Percentiles rank a stretch among this genome's conserved stretches.
phyloP scores from a whole-genome alignment of 2,329 filamentous ascomycete species.

The Ilyonectria sp. region DNA sequence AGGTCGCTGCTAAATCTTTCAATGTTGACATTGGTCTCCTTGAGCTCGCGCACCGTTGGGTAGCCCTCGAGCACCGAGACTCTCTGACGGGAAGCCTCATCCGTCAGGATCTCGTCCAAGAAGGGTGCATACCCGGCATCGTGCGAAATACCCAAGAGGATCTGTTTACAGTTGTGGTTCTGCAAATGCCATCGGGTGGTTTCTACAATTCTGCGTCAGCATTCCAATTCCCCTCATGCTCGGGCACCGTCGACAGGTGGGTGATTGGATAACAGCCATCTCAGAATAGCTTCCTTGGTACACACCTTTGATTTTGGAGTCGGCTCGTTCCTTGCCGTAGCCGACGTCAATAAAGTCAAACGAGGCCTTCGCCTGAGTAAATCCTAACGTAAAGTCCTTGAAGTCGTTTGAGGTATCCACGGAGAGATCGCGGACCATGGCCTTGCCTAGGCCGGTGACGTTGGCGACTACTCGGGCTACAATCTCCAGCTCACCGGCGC shows the following conservation, averaged over 20 bases:
- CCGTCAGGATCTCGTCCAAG: slow-evolving; percentile 67
- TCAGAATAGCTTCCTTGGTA: neutral
- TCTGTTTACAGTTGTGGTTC: slow-evolving; percentile 74
- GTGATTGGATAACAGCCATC: neutral
- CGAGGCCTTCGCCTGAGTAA: slow-evolving; percentile 70
- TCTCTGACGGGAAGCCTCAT: slow-evolving; percentile 59
- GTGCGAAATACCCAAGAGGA: slow-evolving; percentile 74
- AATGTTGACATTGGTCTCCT: slow-evolving; percentile 62
- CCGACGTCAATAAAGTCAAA: slow-evolving; percentile 78
- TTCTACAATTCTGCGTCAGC: slow-evolving; percentile 55
- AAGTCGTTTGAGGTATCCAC: slow-evolving; percentile 62
- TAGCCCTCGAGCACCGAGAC: slow-evolving; percentile 70
- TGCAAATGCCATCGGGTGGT: slow-evolving; percentile 69
- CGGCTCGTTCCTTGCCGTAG: slow-evolving; percentile 70
- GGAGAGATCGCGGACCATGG: slow-evolving; percentile 64
- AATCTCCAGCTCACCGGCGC: slow-evolving; percentile 65
- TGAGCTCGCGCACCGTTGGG: slow-evolving; percentile 66
- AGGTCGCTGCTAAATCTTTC: slow-evolving; percentile 62
- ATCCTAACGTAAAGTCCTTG: slow-evolving; percentile 71
- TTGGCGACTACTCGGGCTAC: slow-evolving; percentile 72
- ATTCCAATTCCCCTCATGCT: neutral
- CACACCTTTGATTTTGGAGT: slow-evolving; percentile 73
- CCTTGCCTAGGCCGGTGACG: slow-evolving; percentile 63
- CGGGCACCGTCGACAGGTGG: neutral
- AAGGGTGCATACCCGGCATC: slow-evolving; percentile 74